Conservation (phyloP, 2,329 filamentous ascomycete species). For the Phyllosticta capitalensis region DNA sequence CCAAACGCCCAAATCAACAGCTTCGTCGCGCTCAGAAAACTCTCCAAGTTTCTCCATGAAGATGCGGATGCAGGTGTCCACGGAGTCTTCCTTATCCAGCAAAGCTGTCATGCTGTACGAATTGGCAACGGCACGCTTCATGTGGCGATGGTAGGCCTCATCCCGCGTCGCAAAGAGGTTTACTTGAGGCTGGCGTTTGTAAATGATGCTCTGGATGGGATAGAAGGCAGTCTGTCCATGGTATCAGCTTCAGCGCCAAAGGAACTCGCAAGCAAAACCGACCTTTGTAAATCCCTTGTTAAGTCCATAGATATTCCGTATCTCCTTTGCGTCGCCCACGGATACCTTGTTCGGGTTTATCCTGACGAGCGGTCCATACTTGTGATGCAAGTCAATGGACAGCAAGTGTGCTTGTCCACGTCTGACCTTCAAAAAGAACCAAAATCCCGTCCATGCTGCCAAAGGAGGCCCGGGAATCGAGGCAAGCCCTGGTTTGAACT, state of each 20-base stretch:
- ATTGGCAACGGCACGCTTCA: constrained; percentile 30
- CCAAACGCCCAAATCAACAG: constrained; percentile 21
- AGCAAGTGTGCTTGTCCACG: constrained; percentile 42
- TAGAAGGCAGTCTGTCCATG: constrained; percentile 19
- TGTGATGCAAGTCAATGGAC: constrained; percentile 60
- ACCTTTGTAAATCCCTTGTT: constrained; percentile 32
- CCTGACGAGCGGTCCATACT: constrained; percentile 62
- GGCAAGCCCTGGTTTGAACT: constrained; percentile 2
- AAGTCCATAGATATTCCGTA: constrained; percentile 58
- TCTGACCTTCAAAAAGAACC: constrained; percentile 55
- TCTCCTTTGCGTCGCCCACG: constrained; percentile 63
- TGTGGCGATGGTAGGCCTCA: constrained; percentile 32
- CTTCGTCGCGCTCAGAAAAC: constrained; percentile 14
- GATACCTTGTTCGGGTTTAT: constrained; percentile 75
- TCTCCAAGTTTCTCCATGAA: constrained; percentile 18
- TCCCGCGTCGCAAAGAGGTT: constrained; percentile 31
- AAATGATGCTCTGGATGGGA: constrained; percentile 18
- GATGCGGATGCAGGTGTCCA: constrained; percentile 18
- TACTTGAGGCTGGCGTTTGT: constrained; percentile 15
- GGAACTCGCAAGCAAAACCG: constrained; percentile 1
- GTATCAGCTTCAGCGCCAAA: background rate
- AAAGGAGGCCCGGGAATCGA: constrained; percentile 50
- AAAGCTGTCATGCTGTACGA: constrained; percentile 35
- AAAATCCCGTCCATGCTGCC: constrained; percentile 60
- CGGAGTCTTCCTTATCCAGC: constrained; percentile 22